Percentiles rank a stretch among this genome's conserved stretches.
Evolutionary conservation across 169 alveolate genomes (phyloP).

Genomic region (Amoebophrya sp.): DNA sequence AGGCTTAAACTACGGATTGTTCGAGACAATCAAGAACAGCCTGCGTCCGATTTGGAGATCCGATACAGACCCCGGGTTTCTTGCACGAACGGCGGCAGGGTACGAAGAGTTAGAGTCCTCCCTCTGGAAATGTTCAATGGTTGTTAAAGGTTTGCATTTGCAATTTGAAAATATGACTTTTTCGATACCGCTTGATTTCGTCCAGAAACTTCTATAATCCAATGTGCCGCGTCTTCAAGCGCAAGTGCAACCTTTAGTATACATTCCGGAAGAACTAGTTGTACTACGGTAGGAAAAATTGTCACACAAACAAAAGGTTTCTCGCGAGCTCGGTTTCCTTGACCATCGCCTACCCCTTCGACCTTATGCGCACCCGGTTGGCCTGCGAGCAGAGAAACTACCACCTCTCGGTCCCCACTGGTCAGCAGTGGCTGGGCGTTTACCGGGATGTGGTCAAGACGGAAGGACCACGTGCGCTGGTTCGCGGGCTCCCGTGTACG

Average conservation of each 20-base stretch:
- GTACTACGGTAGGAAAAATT: too few relatives aligned
- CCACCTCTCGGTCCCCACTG: neutral
- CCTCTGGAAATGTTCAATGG: too few relatives aligned
- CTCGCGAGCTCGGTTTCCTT: neutral
- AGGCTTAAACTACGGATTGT: neutral
- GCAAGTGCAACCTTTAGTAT: too few relatives aligned
- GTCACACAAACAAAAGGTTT: too few relatives aligned
- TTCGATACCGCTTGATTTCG: too few relatives aligned
- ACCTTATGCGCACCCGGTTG: conserved; percentile 29
- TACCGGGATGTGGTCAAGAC: conserved; percentile 11
- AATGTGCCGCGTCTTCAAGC: too few relatives aligned
- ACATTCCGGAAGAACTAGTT: too few relatives aligned
- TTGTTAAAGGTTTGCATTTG: too few relatives aligned
- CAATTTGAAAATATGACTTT: too few relatives aligned
- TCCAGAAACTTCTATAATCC: too few relatives aligned
- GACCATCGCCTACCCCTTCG: conserved; percentile 24
- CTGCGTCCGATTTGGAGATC: neutral
- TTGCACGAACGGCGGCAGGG: neutral
- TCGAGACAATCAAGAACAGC: neutral
- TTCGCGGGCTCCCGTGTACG: neutral
- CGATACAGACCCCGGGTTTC: neutral
- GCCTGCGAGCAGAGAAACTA: neutral
- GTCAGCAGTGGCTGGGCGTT: conserved; percentile 15
- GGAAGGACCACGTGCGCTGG: conserved; percentile 18
- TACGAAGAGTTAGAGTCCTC: too few relatives aligned